These are phyloP conservation scores for Baudoinia panamericana DNA, from an alignment of 495 filamentous ascomycete genomes.

Conservation along the genomic window DNA sequence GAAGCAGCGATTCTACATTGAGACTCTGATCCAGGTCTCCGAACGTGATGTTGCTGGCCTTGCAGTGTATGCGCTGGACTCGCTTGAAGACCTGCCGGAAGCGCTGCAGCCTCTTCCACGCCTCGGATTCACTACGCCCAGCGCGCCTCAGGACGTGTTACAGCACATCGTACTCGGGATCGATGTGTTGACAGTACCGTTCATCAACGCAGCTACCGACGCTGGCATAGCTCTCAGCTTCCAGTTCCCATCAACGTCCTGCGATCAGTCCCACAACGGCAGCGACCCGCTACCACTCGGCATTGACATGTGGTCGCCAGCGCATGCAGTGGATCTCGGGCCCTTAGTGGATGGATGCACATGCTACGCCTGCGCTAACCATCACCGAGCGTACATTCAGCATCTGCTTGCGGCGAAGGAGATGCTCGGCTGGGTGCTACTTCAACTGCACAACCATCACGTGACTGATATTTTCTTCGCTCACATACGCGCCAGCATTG, in stretches of 20 bases:
- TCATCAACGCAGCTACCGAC: constrained; percentile 62
- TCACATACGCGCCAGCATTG: constrained; percentile 48
- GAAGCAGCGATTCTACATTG: constrained; percentile 18
- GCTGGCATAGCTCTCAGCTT: constrained; percentile 78
- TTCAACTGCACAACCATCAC: constrained; percentile 81
- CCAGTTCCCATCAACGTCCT: constrained; percentile 43
- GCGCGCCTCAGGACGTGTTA: constrained; percentile 61
- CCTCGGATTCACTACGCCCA: constrained; percentile 53
- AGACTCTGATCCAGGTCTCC: not conserved
- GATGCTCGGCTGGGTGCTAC: constrained; percentile 88
- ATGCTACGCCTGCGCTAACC: constrained; percentile 74
- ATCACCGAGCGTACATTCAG: constrained; percentile 76
- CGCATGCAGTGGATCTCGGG: constrained; percentile 42
- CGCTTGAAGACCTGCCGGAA: constrained; percentile 51
- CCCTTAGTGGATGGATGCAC: constrained; percentile 49
- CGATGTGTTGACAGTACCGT: constrained; percentile 66
- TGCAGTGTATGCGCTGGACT: constrained; percentile 62
- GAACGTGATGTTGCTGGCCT: constrained; percentile 49
- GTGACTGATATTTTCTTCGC: constrained; percentile 61
- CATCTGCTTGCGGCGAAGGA: constrained; percentile 81
- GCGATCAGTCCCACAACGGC: not conserved
- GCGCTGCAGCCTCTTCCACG: constrained; percentile 50
- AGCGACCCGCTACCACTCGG: constrained; percentile 40
- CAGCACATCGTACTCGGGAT: constrained; percentile 59
- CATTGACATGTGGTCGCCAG: constrained; percentile 55